Base-by-base conservation (phyloP, 2,329 filamentous ascomycete genomes). In the Hypoxylon rubiginosum region DNA sequence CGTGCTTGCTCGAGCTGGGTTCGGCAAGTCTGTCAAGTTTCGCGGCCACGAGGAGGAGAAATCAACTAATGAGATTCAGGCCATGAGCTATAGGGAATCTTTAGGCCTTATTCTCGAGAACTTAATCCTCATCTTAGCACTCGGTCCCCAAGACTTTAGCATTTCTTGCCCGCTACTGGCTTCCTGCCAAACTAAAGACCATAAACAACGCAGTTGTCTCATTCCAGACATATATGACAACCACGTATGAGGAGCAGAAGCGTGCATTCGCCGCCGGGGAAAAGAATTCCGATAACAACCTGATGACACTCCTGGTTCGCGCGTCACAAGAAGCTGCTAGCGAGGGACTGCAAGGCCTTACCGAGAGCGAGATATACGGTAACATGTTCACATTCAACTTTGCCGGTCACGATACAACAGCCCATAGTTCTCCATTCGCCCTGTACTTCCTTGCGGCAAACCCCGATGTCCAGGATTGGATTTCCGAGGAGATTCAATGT, bases 361-460 rank as follows among this genome's bases (percentile, higher is more conserved):
- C 72, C 1, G 77, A 79, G 36, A 62, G 66, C 1, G 83, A 86
- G 62, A 80, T 86, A 3, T 80, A 82, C 43, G 82, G 84, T 13
- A 85, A 85, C 49, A 73, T 84, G 50, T 84, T 83, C 55, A 74
- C 82, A 1, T 79, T 85, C 65, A 84, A 82, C 51, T 77, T 86
- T 52, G 84, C 84, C 0, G 84, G 84, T 0, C 83, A 85, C 61
- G 84, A 86, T 58, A 85, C 84, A 0, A 83, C 82, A 0, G 81
- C 83, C 0, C 80, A 82, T 17, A 80, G 80, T 0, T 68, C 85
- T 6, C 76, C 78, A 0, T 84, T 79, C 54, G 73, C 77, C 0
- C 71, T 83, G 1, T 67, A 80, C 3, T 78, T 83, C 5, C 75
- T 86, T 2, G 82, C 84, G 2, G 75, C 78, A 0, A 64, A 83